phyloP scores from a whole-genome alignment of 2,329 filamentous ascomycete genomes.

The Whalleya microplaca region DNA sequence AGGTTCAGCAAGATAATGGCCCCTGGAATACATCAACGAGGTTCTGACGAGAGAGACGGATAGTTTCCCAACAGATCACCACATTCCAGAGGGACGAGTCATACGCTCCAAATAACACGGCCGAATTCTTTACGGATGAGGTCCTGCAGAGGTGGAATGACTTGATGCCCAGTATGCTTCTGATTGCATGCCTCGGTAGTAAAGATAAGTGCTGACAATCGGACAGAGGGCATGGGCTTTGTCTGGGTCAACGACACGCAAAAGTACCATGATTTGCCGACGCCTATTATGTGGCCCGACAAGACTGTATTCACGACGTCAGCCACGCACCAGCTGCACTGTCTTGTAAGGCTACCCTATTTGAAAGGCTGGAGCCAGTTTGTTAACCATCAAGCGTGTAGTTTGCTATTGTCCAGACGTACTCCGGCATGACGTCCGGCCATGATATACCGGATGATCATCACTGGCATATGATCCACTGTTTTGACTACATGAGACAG shows the following conservation, averaged over 20 bases:
- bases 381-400: slow-evolving; percentile 4
- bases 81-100: slow-evolving; percentile 44
- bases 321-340: slow-evolving; percentile 47
- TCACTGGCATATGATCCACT: slow-evolving; percentile 54
- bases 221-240: slow-evolving; percentile 41
- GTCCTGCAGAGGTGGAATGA: slow-evolving; percentile 44
- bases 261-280: slow-evolving; percentile 37
- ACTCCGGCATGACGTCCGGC: slow-evolving; percentile 45
- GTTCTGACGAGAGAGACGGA: slow-evolving; percentile 2
- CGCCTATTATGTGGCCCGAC: slow-evolving; percentile 37
- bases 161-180: slow-evolving; percentile 43
- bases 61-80: slow-evolving; percentile 42
- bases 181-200: not conserved
- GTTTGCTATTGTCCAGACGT: slow-evolving; percentile 48
- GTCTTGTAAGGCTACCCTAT: slow-evolving; percentile 36
- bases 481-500: slow-evolving; percentile 52
- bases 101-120: slow-evolving; percentile 43
- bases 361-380: too few relatives aligned
- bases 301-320: slow-evolving; percentile 46
- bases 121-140: slow-evolving; percentile 44
- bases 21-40: not conserved
- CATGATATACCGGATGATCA: slow-evolving; percentile 47
- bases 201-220: slow-evolving; percentile 9
- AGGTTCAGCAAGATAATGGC: slow-evolving; percentile 11
- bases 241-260: slow-evolving; percentile 37